Percentiles rank a stretch among this genome's conserved stretches.
Evolutionary conservation across 768 basidiomycete genomes (phyloP).

Genomic region (Epithele typhae): DNA sequence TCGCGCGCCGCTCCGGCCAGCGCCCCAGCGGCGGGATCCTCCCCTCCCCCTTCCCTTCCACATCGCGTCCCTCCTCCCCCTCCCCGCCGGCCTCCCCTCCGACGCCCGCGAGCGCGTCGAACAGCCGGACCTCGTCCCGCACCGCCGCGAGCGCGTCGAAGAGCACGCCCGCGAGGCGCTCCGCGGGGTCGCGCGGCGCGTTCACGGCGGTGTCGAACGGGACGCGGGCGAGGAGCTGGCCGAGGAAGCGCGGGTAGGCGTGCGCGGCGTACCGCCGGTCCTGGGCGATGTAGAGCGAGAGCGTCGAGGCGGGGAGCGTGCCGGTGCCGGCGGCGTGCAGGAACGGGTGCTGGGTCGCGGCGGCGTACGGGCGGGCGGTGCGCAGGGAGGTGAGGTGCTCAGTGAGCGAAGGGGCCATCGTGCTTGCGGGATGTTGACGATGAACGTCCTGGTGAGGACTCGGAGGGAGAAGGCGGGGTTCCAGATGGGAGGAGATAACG

Average conservation of each 20-base stretch:
- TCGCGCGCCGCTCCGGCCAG: slow-evolving; percentile 54
- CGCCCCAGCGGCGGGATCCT: slow-evolving; percentile 40
- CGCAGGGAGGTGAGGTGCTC: slow-evolving; percentile 34
- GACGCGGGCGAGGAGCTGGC: slow-evolving; percentile 56
- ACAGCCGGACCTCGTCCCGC: slow-evolving; percentile 56
- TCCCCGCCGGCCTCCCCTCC: no score
- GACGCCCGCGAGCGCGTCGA: slow-evolving; percentile 31
- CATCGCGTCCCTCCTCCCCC: no score
- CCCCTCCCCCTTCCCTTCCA: slow-evolving; percentile 37
- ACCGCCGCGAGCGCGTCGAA: slow-evolving; percentile 54
- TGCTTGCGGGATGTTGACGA: no score
- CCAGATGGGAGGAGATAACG: no score
- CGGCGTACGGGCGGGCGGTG: slow-evolving; percentile 36
- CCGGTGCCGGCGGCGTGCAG: slow-evolving; percentile 53
- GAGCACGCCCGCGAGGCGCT: slow-evolving; percentile 44
- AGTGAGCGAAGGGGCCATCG: no score
- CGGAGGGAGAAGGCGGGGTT: no score
- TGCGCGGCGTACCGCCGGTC: slow-evolving; percentile 72
- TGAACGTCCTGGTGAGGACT: no score
- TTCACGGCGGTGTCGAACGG: slow-evolving; percentile 41
- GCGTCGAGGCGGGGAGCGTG: slow-evolving; percentile 40
- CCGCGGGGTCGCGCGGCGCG: slow-evolving; percentile 28
- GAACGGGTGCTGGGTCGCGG: slow-evolving; percentile 55
- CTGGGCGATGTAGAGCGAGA: slow-evolving; percentile 65
- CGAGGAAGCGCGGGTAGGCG: slow-evolving; percentile 72